Percentiles rank a stretch among this genome's conserved stretches.
Conservation (phyloP, 495 filamentous ascomycete genomes). For the Aspergillus hancockii region DNA sequence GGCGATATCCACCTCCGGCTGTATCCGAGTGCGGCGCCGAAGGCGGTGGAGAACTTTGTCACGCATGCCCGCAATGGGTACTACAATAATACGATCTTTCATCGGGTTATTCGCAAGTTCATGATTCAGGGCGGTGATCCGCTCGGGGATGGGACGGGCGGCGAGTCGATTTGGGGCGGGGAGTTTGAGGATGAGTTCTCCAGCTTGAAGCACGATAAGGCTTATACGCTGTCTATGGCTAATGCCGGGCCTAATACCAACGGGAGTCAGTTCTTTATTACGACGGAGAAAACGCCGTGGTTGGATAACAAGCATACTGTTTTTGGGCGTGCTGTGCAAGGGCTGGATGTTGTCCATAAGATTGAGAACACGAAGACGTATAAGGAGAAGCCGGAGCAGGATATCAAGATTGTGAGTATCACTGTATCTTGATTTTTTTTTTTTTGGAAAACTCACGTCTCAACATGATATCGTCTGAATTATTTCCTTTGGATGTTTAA, state of each 20-base stretch:
- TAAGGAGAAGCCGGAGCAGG: slow-evolving; percentile 95
- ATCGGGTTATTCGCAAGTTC: slow-evolving; percentile 95
- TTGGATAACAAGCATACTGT: slow-evolving; percentile 95
- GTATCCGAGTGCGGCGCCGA: slow-evolving; percentile 89
- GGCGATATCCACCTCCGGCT: slow-evolving; percentile 94
- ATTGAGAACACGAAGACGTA: slow-evolving; percentile 92
- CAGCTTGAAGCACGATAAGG: slow-evolving; percentile 87
- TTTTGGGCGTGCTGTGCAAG: slow-evolving; percentile 86
- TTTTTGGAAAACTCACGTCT: not conserved
- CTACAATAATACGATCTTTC: slow-evolving; percentile 97
- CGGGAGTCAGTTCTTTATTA: slow-evolving; percentile 95
- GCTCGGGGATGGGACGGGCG: slow-evolving; percentile 90
- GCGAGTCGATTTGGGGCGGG: slow-evolving; percentile 94
- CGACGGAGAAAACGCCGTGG: slow-evolving; percentile 96
- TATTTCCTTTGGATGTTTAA: not conserved
- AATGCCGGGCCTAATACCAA: slow-evolving; percentile 87
- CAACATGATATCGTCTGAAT: not conserved
- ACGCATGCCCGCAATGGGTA: slow-evolving; percentile 86
- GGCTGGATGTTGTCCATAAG: slow-evolving; percentile 91
- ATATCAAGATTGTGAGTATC: slow-evolving; percentile 96
- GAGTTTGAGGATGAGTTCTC: slow-evolving; percentile 97
- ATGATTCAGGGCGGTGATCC: slow-evolving; percentile 97
- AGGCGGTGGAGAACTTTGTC: slow-evolving; percentile 98
- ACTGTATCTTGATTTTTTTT: slow-evolving; percentile 25
- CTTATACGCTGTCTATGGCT: slow-evolving; percentile 95